Percentiles rank a stretch among this genome's conserved stretches.
Evolutionary conservation across 176 grass and related monocot species (phyloP).

Genomic region (Carex cristatella): DNA sequence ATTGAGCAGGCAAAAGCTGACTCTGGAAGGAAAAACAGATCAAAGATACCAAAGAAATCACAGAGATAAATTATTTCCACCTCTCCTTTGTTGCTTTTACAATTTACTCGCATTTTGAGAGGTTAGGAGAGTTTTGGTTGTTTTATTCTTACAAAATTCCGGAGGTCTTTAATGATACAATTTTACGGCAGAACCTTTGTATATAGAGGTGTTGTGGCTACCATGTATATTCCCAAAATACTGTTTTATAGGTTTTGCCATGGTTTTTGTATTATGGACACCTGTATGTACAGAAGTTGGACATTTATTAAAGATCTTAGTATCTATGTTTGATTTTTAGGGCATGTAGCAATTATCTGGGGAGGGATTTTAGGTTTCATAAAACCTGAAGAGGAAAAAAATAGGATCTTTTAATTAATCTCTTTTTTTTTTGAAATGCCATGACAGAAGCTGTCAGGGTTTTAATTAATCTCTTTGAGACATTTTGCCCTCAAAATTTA

Average conservation of each 20-base stretch:
- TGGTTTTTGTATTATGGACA: not conserved
- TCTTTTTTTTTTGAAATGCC: too few species aligned
- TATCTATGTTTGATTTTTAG: too few species aligned
- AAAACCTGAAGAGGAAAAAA: too few species aligned
- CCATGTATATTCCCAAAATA: slow-evolving; percentile 1
- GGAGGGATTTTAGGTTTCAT: not conserved
- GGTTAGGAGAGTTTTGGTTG: slow-evolving; percentile 1
- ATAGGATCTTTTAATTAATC: too few species aligned
- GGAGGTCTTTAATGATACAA: not conserved
- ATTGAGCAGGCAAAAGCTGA: slow-evolving; percentile 39
- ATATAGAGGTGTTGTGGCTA: slow-evolving; percentile 1
- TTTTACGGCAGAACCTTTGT: not conserved
- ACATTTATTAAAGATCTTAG: not conserved
- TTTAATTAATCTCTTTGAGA: not conserved
- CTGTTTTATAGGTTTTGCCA: not conserved
- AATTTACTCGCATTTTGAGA: not conserved
- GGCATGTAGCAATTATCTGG: too few species aligned
- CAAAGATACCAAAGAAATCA: slow-evolving; percentile 51
- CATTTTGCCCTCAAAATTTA: not conserved
- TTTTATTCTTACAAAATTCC: not conserved
- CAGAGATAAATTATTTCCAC: slow-evolving; percentile 20
- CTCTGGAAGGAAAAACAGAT: slow-evolving; percentile 22
- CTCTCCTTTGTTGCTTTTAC: not conserved
- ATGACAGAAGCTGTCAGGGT: too few species aligned
- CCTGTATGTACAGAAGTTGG: not conserved